Evolutionary conservation across 192 early-diverging fungal species (phyloP).

Genomic region (Coemansia sp.): DNA sequence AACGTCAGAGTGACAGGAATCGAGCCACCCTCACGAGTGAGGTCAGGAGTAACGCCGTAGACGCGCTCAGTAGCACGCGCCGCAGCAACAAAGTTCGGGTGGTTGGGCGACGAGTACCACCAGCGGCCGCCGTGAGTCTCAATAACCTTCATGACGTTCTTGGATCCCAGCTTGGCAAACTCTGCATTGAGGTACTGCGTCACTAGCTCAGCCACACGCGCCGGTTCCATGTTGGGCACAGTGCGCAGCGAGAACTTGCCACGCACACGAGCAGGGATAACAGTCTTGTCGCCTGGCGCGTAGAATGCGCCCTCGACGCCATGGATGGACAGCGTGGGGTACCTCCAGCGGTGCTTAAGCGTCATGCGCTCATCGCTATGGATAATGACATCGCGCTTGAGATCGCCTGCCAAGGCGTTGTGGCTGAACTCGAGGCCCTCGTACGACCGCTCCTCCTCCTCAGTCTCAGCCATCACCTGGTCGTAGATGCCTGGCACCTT

Average conservation of each 20-base stretch:
- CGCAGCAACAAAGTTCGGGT: slow-evolving; percentile 94
- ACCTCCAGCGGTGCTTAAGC: slow-evolving; percentile 93
- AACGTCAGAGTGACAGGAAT: slow-evolving; percentile 98
- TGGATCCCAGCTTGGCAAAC: slow-evolving; percentile 88
- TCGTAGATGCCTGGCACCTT: slow-evolving; percentile 92
- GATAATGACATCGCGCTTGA: slow-evolving; percentile 80
- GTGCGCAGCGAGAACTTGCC: slow-evolving; percentile 99
- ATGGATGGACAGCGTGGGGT: slow-evolving; percentile 94
- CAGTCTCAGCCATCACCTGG: slow-evolving; percentile 85
- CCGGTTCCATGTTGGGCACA: slow-evolving; percentile 92
- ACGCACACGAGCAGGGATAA: slow-evolving; percentile 92
- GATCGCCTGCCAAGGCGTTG: slow-evolving; percentile 64
- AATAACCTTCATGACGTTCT: slow-evolving; percentile 79
- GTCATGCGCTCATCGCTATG: slow-evolving; percentile 74
- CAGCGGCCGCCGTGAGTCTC: slow-evolving; percentile 84
- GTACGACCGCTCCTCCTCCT: slow-evolving; percentile 82
- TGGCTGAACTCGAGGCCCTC: slow-evolving; percentile 77
- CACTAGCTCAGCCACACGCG: slow-evolving; percentile 76
- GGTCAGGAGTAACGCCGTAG: slow-evolving; percentile 91
- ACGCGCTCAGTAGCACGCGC: slow-evolving; percentile 89
- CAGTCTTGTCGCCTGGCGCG: slow-evolving; percentile 92
- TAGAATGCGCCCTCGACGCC: slow-evolving; percentile 98
- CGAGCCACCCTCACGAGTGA: slow-evolving; percentile 96
- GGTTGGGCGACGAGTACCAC: slow-evolving; percentile 91
- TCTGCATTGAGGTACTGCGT: slow-evolving; percentile 76